Evolutionary conservation across 495 filamentous ascomycete species (phyloP).

Genomic region (Collariella sp.): DNA sequence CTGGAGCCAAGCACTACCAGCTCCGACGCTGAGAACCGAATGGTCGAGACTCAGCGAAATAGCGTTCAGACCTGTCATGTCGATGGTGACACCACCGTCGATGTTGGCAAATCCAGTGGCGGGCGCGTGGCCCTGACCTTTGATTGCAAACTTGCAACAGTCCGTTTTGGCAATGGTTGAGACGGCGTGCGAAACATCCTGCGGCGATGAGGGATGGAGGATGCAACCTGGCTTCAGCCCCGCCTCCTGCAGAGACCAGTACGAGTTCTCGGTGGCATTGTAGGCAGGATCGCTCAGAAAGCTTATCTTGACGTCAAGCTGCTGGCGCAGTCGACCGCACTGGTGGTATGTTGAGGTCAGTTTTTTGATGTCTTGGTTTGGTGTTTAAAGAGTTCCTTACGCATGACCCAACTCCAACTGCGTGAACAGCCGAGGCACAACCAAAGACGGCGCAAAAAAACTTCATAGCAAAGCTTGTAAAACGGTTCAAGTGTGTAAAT

Average conservation of each 20-base stretch:
- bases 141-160: neutral
- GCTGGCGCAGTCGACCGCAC: neutral
- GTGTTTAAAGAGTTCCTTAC: neutral
- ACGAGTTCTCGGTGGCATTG: neutral
- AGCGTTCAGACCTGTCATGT: slow-evolving; percentile 26
- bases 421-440: neutral
- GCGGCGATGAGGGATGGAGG: neutral
- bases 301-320: neutral
- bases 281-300: neutral
- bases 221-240: neutral
- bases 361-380: neutral
- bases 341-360: neutral
- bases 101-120: slow-evolving; percentile 23
- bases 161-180: neutral
- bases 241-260: neutral
- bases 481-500: too few relatives aligned
- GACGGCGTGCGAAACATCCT: neutral
- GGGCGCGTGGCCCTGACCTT: slow-evolving; percentile 2
- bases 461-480: too few relatives aligned
- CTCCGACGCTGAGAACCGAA: slow-evolving; percentile 20
- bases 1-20: slow-evolving; percentile 26
- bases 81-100: slow-evolving; percentile 37
- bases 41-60: slow-evolving; percentile 15
- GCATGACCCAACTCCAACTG: neutral
- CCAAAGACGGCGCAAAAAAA: neutral